phyloP scores from a whole-genome alignment of 2,329 filamentous ascomycete genomes.

The Diplodia sapinea region DNA sequence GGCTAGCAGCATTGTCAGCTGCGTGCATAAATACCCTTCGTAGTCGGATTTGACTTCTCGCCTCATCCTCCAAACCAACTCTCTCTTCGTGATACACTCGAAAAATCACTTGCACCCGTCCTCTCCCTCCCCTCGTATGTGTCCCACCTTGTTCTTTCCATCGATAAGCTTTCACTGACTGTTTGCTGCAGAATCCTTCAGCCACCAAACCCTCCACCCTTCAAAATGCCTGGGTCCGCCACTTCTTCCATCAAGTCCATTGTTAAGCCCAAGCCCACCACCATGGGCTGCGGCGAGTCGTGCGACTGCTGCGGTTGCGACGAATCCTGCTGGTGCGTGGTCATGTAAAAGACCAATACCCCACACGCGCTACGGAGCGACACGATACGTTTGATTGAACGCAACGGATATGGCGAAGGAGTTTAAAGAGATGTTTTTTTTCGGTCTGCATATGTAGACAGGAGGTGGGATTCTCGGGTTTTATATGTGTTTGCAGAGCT shows the following conservation, averaged over 20 bases:
- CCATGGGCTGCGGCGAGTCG: conserved; percentile 42
- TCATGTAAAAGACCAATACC: conserved; percentile 38
- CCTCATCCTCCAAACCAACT: background rate
- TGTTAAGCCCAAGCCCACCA: conserved; percentile 46
- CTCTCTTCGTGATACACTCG: background rate
- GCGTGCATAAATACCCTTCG: conserved; percentile 20
- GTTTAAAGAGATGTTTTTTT: background rate
- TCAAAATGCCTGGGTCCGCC: conserved; percentile 44
- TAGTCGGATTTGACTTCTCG: background rate
- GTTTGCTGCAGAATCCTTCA: background rate
- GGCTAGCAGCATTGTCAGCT: background rate
- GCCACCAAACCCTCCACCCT: background rate
- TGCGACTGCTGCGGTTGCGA: conserved; percentile 49
- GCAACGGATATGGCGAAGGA: background rate
- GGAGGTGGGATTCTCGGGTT: no score
- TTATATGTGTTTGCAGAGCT: no score
- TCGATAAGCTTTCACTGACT: background rate
- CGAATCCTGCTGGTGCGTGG: conserved; percentile 46
- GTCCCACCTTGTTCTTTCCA: background rate
- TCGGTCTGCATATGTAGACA: background rate
- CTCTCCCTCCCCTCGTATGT: background rate
- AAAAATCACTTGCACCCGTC: background rate
- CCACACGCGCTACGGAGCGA: background rate
- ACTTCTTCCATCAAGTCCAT: conserved; percentile 46
- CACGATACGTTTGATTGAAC: background rate